These are phyloP conservation scores for Fusarium piperis DNA, from an alignment of 2,329 filamentous ascomycete species.

Conservation along the genomic window DNA sequence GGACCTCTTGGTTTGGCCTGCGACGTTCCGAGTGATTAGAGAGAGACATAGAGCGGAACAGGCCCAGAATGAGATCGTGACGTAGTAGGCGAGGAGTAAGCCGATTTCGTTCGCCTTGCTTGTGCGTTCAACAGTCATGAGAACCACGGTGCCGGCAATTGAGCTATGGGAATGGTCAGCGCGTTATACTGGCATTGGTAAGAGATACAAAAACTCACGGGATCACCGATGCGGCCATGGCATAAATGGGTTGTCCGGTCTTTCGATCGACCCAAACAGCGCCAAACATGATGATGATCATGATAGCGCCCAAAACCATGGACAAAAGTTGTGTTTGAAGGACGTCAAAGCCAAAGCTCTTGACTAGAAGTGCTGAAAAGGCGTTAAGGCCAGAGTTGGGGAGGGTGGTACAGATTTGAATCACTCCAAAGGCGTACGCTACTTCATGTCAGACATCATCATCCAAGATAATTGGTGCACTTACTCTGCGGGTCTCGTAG, in stretches of 20 bases:
- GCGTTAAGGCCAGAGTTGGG: background rate
- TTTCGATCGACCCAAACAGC: background rate
- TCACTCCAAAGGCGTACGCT: background rate
- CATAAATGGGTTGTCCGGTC: background rate
- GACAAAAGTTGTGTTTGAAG: background rate
- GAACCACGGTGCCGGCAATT: background rate
- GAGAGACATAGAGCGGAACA: background rate
- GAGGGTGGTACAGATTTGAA: background rate
- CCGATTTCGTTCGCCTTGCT: background rate
- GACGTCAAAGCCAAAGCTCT: background rate
- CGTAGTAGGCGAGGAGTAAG: background rate
- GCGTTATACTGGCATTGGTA: background rate
- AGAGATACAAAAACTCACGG: background rate
- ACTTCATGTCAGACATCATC: background rate
- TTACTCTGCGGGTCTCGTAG: background rate
- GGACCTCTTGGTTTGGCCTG: background rate
- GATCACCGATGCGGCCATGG: background rate
- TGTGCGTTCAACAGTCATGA: background rate
- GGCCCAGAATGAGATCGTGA: background rate
- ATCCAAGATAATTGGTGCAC: background rate
- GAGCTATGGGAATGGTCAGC: background rate
- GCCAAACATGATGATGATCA: background rate
- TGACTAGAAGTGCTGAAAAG: background rate
- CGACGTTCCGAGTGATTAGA: background rate
- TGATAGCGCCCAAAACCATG: background rate